Percentiles rank a stretch among this genome's conserved stretches.
Conservation (phyloP, 805 yeast species). For the Barnettozyma sp. region DNA sequence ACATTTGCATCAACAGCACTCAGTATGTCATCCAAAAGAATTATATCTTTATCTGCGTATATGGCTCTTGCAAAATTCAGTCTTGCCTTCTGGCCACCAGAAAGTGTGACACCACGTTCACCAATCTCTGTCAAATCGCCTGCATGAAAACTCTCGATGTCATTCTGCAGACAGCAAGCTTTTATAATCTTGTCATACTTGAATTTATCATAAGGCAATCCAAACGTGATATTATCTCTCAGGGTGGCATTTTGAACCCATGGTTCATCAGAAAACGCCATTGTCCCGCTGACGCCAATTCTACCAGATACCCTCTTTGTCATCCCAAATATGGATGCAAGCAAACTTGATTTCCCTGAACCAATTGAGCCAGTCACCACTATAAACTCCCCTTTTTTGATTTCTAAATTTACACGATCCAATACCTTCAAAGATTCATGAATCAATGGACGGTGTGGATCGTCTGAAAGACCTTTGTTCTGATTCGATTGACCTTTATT, state of each 20-base stretch:
- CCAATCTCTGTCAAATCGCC: conserved; percentile 79
- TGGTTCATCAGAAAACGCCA: conserved; percentile 52
- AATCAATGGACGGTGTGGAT: conserved; percentile 7
- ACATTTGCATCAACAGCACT: conserved; percentile 74
- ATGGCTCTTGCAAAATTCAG: conserved; percentile 64
- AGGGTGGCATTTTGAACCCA: conserved; percentile 82
- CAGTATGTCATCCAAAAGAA: conserved; percentile 56
- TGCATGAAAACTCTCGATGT: conserved; percentile 56
- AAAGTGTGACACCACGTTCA: conserved; percentile 73
- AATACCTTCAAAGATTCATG: conserved; percentile 20
- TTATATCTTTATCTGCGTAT: conserved; percentile 52
- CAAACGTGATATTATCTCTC: conserved; percentile 66
- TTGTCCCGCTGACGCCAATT: conserved; percentile 49
- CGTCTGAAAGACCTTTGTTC: conserved; percentile 2
- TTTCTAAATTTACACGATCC: conserved; percentile 40
- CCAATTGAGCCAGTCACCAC: conserved; percentile 79
- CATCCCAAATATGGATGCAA: conserved; percentile 63
- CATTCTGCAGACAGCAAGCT: conserved; percentile 58
- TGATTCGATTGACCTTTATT: background rate
- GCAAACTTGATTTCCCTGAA: conserved; percentile 68
- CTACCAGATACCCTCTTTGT: conserved; percentile 42
- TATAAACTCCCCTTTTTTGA: conserved; percentile 61
- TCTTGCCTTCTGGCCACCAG: conserved; percentile 70
- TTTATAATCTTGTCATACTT: conserved; percentile 47
- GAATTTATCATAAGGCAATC: conserved; percentile 42